phyloP scores from a whole-genome alignment of 352 stramenopile species.

The Phytopythium ostracodes region DNA sequence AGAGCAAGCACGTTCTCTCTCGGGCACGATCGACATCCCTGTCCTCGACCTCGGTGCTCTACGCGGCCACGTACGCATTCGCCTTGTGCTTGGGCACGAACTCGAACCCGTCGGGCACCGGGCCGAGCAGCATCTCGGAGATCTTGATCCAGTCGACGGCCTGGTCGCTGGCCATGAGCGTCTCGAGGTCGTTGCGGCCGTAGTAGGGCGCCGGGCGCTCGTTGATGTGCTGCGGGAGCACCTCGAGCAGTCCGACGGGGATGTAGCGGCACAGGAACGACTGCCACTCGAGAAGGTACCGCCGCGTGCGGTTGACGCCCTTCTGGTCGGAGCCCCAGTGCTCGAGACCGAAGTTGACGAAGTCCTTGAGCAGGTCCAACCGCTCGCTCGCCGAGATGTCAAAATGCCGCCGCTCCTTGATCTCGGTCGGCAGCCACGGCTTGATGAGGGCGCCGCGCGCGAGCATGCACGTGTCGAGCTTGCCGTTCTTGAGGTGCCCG shows the following conservation, averaged over 20 bases:
- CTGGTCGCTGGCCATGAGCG: conserved; percentile 94
- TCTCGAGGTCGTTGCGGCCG: conserved; percentile 96
- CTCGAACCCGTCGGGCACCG: conserved; percentile 87
- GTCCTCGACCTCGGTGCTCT: not conserved
- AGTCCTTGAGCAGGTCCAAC: conserved; percentile 97
- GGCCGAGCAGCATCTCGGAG: conserved; percentile 97
- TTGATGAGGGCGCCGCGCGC: conserved; percentile 97
- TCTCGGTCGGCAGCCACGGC: conserved; percentile 98
- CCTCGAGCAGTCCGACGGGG: conserved; percentile 95
- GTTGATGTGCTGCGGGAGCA: conserved; percentile 96
- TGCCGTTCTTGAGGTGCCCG: conserved; percentile 73
- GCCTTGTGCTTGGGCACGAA: conserved; percentile 99
- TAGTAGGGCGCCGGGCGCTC: conserved; percentile 92
- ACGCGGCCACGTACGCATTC: conserved; percentile 86
- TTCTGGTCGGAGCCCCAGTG: conserved; percentile 99
- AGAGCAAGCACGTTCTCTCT: not conserved
- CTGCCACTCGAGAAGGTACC: conserved; percentile 99
- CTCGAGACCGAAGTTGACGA: conserved; percentile 96
- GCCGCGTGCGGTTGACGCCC: conserved; percentile 96
- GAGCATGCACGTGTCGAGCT: conserved; percentile 89
- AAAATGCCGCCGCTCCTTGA: conserved; percentile 96
- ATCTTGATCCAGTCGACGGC: conserved; percentile 99
- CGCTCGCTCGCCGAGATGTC: conserved; percentile 97
- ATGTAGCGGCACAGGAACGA: conserved; percentile 98
- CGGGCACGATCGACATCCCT: not conserved